Conservation (phyloP, 108 stramenopile species). For the Schizochytrium sp. region DNA sequence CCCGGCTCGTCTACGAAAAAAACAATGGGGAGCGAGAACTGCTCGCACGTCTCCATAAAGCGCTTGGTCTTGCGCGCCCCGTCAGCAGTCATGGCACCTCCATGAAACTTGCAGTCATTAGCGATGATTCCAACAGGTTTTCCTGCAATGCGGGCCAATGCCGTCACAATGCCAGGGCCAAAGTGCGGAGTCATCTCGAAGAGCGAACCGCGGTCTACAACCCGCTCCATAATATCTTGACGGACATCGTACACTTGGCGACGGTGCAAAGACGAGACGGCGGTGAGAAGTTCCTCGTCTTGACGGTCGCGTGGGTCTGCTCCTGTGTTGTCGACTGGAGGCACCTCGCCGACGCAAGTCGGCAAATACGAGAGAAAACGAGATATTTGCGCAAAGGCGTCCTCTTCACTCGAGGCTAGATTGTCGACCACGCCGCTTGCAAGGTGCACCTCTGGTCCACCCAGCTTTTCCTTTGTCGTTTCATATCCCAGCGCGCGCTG, state of each 20-base stretch:
- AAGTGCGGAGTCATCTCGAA: neutral
- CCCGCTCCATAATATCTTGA: neutral
- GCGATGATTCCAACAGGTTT: constrained; percentile 15
- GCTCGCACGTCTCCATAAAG: constrained; percentile 7
- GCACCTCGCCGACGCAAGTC: neutral
- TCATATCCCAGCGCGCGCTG: neutral
- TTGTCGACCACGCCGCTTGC: neutral
- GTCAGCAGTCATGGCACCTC: constrained; percentile 19
- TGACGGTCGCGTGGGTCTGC: neutral
- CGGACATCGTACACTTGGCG: neutral
- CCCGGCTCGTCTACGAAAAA: constrained; percentile 20
- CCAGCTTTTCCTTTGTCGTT: neutral
- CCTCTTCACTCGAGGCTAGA: neutral
- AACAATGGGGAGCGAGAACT: constrained; percentile 21
- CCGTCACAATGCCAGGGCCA: neutral
- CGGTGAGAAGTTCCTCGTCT: neutral
- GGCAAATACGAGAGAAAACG: neutral
- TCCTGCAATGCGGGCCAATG: constrained; percentile 22
- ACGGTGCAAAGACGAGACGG: neutral
- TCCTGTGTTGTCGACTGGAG: neutral
- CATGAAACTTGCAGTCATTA: neutral
- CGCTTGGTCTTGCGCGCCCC: constrained; percentile 3
- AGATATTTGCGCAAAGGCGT: neutral
- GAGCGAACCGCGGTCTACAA: neutral
- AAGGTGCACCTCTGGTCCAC: neutral